phyloP scores from a whole-genome alignment of 73 alveolate genomes.

The Loxodes magnus region DNA sequence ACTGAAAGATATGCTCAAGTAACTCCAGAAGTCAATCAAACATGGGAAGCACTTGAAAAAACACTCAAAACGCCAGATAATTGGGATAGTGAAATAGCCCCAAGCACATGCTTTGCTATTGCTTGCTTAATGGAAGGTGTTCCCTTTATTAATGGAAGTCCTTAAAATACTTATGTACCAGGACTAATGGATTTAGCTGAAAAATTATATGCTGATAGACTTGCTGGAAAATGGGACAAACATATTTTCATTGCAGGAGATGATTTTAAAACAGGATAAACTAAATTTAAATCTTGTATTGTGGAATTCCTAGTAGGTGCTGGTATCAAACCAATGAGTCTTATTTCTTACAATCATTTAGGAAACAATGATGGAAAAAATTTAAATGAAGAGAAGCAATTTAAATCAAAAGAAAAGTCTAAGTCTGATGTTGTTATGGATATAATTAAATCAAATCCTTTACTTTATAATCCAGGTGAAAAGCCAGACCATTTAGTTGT shows the following conservation, averaged over 20 bases:
- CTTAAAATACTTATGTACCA: conserved; percentile 73
- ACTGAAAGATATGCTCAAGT: conserved; percentile 71
- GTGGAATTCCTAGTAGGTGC: conserved; percentile 61
- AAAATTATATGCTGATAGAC: no score
- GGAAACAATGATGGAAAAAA: conserved; percentile 95
- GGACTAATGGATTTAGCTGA: conserved; percentile 63
- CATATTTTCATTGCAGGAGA: conserved; percentile 46
- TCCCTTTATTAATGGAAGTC: conserved; percentile 70
- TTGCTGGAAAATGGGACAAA: no score
- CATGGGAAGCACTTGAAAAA: conserved; percentile 49
- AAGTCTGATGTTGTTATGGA: conserved; percentile 92
- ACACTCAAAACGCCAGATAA: conserved; percentile 30
- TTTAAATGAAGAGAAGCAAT: conserved; percentile 72
- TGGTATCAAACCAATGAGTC: conserved; percentile 47
- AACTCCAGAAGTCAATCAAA: conserved; percentile 48
- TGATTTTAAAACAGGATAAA: conserved; percentile 83
- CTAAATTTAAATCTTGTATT: conserved; percentile 67
- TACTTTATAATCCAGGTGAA: conserved; percentile 67
- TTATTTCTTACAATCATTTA: conserved; percentile 87
- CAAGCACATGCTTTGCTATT: conserved; percentile 16
- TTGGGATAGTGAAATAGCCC: conserved; percentile 35
- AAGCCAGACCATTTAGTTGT: conserved; percentile 88
- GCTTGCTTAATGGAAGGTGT: conserved; percentile 85
- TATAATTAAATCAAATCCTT: conserved; percentile 64
- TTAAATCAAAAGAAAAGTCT: conserved; percentile 77